Conservation (phyloP, 2,329 filamentous ascomycete genomes). For the Aspergillus alliaceus region DNA sequence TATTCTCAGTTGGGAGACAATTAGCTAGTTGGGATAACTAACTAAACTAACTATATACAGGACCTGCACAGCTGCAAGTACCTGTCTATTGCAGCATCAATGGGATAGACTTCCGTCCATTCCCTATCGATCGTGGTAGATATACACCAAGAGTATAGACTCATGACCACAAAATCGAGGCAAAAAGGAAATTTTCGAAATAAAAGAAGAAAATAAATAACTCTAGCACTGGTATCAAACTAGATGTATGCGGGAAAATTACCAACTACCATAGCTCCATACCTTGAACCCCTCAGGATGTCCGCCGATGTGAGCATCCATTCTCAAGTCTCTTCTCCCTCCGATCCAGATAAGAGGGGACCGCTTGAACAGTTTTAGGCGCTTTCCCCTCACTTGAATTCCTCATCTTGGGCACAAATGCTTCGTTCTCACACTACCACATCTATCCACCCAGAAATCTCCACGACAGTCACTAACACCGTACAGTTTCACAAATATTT, state of each 20-base stretch:
- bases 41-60: too few relatives aligned
- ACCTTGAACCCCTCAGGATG: not conserved
- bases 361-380: not conserved
- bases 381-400: not conserved
- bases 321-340: not conserved
- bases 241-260: not conserved
- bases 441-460: not conserved
- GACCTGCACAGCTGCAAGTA: not conserved
- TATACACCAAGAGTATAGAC: not conserved
- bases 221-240: not conserved
- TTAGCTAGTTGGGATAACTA: too few relatives aligned
- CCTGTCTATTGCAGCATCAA: not conserved
- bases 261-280: not conserved
- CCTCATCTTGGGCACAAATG: conserved; percentile 1
- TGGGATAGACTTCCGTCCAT: not conserved
- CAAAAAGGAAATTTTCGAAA: not conserved
- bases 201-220: not conserved
- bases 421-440: not conserved
- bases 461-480: not conserved
- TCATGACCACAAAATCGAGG: not conserved
- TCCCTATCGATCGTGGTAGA: not conserved
- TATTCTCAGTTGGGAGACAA: not conserved
- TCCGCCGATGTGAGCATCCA: too few relatives aligned
- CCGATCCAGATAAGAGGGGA: not conserved
- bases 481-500: not conserved